Evolutionary conservation across 1,139 yeast genomes (phyloP).

Genomic region (Zhuliangozyma blackwelliae): DNA sequence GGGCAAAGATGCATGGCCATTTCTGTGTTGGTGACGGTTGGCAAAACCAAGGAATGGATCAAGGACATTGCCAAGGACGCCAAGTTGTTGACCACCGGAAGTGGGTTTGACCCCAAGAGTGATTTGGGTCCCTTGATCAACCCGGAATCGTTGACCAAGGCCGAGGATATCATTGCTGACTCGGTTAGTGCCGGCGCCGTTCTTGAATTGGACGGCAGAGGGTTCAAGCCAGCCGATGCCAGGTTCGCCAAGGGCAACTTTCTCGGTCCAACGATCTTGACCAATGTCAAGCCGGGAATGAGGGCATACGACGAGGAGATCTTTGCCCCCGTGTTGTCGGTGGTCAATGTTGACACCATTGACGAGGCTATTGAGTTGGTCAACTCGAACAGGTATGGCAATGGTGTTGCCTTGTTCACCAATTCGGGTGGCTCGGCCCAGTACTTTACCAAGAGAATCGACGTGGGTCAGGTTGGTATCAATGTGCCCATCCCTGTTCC

Average conservation of each 20-base stretch:
- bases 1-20: conserved; percentile 87
- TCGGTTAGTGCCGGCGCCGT: conserved; percentile 58
- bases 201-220: conserved; percentile 63
- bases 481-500: conserved; percentile 86
- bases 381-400: conserved; percentile 66
- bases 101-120: conserved; percentile 58
- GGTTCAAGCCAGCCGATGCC: conserved; percentile 39
- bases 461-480: conserved; percentile 76
- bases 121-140: conserved; percentile 75
- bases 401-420: conserved; percentile 71
- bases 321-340: conserved; percentile 71
- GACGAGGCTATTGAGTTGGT: conserved; percentile 70
- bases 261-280: conserved; percentile 67
- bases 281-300: conserved; percentile 65
- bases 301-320: conserved; percentile 72
- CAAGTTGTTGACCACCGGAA: conserved; percentile 53
- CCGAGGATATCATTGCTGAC: conserved; percentile 52
- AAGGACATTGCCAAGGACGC: conserved; percentile 59
- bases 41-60: conserved; percentile 64
- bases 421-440: conserved; percentile 66
- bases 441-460: conserved; percentile 65
- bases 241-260: conserved; percentile 63
- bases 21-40: conserved; percentile 72
- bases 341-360: conserved; percentile 60
- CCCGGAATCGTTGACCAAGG: conserved; percentile 52